These are phyloP conservation scores for Psilocybe azurescens DNA, from an alignment of 768 basidiomycete genomes.

Conservation along the genomic window DNA sequence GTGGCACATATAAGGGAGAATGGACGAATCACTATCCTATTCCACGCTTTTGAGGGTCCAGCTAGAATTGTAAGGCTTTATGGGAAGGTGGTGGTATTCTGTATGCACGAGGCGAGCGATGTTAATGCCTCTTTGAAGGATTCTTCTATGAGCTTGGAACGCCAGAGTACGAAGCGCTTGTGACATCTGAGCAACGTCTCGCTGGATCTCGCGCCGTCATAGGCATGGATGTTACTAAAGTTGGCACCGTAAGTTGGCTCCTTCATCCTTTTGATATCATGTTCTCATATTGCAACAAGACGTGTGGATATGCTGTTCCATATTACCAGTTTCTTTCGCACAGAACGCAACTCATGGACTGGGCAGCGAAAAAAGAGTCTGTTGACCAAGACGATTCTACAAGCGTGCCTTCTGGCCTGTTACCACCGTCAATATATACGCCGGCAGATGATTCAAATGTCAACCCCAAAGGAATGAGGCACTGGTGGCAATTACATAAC, in stretches of 20 bases:
- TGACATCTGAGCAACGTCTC: slow-evolving; percentile 50
- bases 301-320: slow-evolving; percentile 71
- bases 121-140: slow-evolving; percentile 37
- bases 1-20: slow-evolving; percentile 63
- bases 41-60: slow-evolving; percentile 66
- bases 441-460: slow-evolving; percentile 1
- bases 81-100: slow-evolving; percentile 61
- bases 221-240: slow-evolving; percentile 64
- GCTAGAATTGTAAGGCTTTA: slow-evolving; percentile 63
- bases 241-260: slow-evolving; percentile 45
- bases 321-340: slow-evolving; percentile 61
- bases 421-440: slow-evolving; percentile 13
- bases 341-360: slow-evolving; percentile 56
- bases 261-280: background rate
- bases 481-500: slow-evolving; percentile 62
- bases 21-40: slow-evolving; percentile 62
- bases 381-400: slow-evolving; percentile 36
- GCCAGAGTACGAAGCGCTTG: slow-evolving; percentile 58
- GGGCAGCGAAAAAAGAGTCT: slow-evolving; percentile 47
- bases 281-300: slow-evolving; percentile 40
- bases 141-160: slow-evolving; percentile 67
- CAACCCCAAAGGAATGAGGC: slow-evolving; percentile 51
- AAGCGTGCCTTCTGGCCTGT: slow-evolving; percentile 10
- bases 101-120: too few species aligned
- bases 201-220: slow-evolving; percentile 67